These are phyloP conservation scores for Neopestalotiopsis rosae DNA, from an alignment of 2,329 filamentous ascomycete species.

Conservation along the genomic window DNA sequence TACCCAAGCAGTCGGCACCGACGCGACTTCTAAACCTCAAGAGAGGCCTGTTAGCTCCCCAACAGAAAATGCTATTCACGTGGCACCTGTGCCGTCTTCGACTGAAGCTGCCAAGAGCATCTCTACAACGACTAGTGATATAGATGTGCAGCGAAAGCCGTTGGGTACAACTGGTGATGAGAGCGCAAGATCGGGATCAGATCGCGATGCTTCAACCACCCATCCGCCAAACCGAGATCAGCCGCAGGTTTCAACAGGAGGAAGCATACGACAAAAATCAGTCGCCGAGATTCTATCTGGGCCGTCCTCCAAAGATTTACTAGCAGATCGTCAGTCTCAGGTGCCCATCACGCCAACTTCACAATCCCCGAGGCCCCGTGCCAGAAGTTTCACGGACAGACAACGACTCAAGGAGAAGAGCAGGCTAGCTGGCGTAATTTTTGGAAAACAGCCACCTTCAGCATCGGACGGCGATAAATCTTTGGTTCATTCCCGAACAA, in stretches of 20 bases:
- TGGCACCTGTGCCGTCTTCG: neutral
- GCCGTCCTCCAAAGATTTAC: conserved; percentile 8
- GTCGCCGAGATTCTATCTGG: conserved; percentile 37
- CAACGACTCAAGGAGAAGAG: conserved; percentile 64
- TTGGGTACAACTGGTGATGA: neutral
- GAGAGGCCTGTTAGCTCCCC: neutral
- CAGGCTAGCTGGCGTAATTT: conserved; percentile 77
- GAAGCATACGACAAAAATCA: conserved; percentile 36
- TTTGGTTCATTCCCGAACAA: conserved; percentile 45
- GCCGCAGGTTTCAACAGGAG: conserved; percentile 22
- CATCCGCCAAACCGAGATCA: neutral
- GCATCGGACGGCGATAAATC: conserved; percentile 49
- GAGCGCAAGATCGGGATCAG: neutral
- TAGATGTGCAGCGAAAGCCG: neutral
- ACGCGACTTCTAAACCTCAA: neutral
- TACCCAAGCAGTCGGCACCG: neutral
- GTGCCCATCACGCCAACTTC: conserved; percentile 35
- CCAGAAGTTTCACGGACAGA: conserved; percentile 47
- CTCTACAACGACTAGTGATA: neutral
- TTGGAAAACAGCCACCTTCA: conserved; percentile 69
- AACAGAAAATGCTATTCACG: neutral
- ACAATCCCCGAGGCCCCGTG: conserved; percentile 31
- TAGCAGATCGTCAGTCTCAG: conserved; percentile 25
- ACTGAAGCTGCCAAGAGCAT: neutral
- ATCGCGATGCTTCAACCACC: neutral